Conservation (phyloP, 345 rosid genomes). For the Linum usitatissimum region DNA sequence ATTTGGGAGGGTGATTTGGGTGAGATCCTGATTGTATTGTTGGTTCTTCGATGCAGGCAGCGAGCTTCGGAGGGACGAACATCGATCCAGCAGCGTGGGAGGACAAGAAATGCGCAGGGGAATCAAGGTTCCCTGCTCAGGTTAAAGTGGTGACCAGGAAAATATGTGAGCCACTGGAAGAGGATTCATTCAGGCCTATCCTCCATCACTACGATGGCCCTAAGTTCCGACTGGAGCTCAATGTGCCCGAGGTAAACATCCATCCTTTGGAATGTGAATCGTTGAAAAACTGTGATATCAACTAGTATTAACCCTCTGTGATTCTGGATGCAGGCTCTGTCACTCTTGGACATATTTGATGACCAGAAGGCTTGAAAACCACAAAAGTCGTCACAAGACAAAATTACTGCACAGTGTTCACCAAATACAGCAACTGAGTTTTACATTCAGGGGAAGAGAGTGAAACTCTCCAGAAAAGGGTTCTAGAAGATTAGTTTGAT, state of each 20-base stretch:
- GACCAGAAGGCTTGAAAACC: slow-evolving; percentile 39
- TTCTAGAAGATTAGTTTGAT: no score
- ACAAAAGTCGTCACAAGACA: background rate
- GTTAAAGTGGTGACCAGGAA: slow-evolving; percentile 75
- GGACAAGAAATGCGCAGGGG: slow-evolving; percentile 88
- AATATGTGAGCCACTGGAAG: slow-evolving; percentile 80
- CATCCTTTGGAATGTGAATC: no score
- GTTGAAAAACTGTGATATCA: no score
- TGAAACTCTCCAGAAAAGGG: no score
- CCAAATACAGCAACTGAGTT: no score
- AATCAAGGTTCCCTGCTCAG: slow-evolving; percentile 98
- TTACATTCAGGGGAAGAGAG: no score
- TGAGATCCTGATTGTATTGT: background rate
- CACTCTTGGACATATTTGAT: slow-evolving; percentile 79
- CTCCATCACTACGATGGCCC: slow-evolving; percentile 99
- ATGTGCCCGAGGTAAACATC: slow-evolving; percentile 67
- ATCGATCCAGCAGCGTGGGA: slow-evolving; percentile 89
- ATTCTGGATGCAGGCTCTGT: slow-evolving; percentile 45
- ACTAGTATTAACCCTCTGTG: no score
- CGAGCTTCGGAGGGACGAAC: slow-evolving; percentile 95
- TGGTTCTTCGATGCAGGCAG: slow-evolving; percentile 38
- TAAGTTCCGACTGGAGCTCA: slow-evolving; percentile 91
- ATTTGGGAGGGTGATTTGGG: background rate
- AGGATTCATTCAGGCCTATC: slow-evolving; percentile 95
- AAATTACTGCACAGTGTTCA: no score